Evolutionary conservation across 1,284 basidiomycete genomes (phyloP), one percentile per base, ranked within the genome.

Genomic region (Psilocybe mexicana): DNA sequence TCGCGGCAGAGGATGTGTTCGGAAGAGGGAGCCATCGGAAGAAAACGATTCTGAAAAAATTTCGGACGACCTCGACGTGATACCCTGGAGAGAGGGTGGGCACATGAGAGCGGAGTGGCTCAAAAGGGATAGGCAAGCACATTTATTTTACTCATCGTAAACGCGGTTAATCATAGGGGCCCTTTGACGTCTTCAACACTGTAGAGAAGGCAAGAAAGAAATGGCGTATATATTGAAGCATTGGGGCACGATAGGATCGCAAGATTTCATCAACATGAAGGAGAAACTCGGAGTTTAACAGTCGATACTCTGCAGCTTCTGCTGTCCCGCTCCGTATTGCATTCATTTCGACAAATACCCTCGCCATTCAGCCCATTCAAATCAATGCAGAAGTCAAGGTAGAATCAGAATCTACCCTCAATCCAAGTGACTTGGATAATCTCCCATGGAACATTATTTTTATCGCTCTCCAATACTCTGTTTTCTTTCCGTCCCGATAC

Each of bases 221-320:
- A 83, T 85, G 76, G 69, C 67, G 24, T 64, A 74, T 63, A 65
- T 86, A 43, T 66, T 76, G 43, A 70, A 70, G 10, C 65, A 73
- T 57, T 86, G 83, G 83, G 67, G 69, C 35, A 74, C 68, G 14
- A 67, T 85, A 63, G 72, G 70, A 55, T 69, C 79, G 1, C 66
- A 72, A 18, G 80, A 85, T 59, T 83, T 85, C 63, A 67, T 82
- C 49, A 67, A 67, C 42, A 70, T 83, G 70, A 85, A 85, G 64
- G 71, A 67, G 51, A 78, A 72, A 61, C 75, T 85, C 57, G 79
- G 76, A 47, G 81, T 84, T 55, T 84, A 69, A 82, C 42, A 48
- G 56, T 54, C 45, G 52, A 57, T 28, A 51, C 46, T 33, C 23
- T 18, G 30, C 49, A 33, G 43, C 54, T 57, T 58, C 30, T 43